Evolutionary conservation across 257 asterid genomes (phyloP).

Genomic region (Lantana camara): DNA sequence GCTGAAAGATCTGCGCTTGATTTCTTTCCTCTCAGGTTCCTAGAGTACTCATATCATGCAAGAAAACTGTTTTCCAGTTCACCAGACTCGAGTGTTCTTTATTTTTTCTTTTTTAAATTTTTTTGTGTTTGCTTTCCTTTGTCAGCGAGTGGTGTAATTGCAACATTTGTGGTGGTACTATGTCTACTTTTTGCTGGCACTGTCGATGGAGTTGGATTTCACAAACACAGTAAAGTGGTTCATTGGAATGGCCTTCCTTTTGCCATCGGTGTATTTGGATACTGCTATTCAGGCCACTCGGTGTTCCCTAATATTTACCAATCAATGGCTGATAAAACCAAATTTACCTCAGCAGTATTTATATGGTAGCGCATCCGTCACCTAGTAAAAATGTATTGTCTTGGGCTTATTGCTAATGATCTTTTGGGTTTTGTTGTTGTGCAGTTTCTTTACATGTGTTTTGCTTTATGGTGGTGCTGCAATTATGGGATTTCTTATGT

Average conservation of each 20-base stretch:
- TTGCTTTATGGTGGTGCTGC: slow-evolving; percentile 73
- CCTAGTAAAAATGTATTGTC: neutral
- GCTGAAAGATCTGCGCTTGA: slow-evolving; percentile 73
- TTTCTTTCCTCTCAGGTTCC: slow-evolving; percentile 84
- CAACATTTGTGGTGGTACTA: slow-evolving; percentile 58
- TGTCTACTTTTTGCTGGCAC: slow-evolving; percentile 66
- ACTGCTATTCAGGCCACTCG: slow-evolving; percentile 85
- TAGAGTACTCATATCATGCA: too few relatives aligned
- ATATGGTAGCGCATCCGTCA: slow-evolving; percentile 43
- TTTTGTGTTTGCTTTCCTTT: neutral
- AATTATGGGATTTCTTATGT: slow-evolving; percentile 82
- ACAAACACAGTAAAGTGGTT: slow-evolving; percentile 47
- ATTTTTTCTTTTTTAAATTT: too few relatives aligned
- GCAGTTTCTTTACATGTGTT: slow-evolving; percentile 74
- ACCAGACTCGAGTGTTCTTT: too few relatives aligned
- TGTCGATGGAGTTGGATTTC: slow-evolving; percentile 63
- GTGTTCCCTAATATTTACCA: slow-evolving; percentile 96
- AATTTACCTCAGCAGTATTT: slow-evolving; percentile 65
- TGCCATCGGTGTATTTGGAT: slow-evolving; percentile 84
- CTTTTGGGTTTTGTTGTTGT: slow-evolving; percentile 11
- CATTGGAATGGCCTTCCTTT: slow-evolving; percentile 82
- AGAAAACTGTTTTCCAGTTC: too few relatives aligned
- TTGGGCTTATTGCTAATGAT: neutral
- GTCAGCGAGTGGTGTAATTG: slow-evolving; percentile 86
- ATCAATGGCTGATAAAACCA: slow-evolving; percentile 89